These are phyloP conservation scores for Trametes sp. DNA, from an alignment of 1,284 basidiomycete genomes.

Conservation along the genomic window DNA sequence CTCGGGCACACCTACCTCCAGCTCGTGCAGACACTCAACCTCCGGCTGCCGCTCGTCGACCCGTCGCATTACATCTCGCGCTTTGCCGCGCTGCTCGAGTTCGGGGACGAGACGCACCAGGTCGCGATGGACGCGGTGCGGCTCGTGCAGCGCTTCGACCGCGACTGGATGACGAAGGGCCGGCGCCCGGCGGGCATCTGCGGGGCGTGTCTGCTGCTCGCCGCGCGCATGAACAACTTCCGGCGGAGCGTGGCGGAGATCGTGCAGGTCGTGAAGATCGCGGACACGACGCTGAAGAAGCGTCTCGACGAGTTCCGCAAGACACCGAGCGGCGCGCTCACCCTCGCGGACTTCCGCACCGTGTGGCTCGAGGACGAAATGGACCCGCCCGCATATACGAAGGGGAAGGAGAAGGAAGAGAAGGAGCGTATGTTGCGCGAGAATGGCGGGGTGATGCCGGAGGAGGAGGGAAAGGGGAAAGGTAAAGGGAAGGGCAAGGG, in stretches of 20 bases:
- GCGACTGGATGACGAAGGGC: constrained; percentile 98
- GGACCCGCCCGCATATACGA: constrained; percentile 89
- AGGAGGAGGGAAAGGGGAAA: constrained; percentile 48
- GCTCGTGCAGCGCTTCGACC: constrained; percentile 93
- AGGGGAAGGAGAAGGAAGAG: constrained; percentile 77
- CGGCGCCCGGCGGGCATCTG: constrained; percentile 97
- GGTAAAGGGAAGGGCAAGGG: constrained; percentile 49
- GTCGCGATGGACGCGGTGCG: constrained; percentile 95
- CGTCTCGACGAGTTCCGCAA: constrained; percentile 95
- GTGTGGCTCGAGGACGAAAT: constrained; percentile 93
- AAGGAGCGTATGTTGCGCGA: constrained; percentile 55
- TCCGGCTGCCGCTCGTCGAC: constrained; percentile 92
- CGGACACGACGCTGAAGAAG: constrained; percentile 93
- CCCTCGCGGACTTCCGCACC: constrained; percentile 90
- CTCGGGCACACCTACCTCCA: constrained; percentile 97
- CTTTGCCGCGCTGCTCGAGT: constrained; percentile 96
- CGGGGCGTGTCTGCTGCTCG: constrained; percentile 93
- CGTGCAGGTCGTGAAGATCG: constrained; percentile 98
- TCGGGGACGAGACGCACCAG: constrained; percentile 91
- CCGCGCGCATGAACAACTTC: constrained; percentile 99
- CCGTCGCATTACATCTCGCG: constrained; percentile 98
- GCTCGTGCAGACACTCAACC: constrained; percentile 88
- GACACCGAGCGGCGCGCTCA: constrained; percentile 87
- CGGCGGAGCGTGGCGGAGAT: constrained; percentile 93
- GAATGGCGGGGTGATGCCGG: constrained; percentile 40